Conservation (phyloP, 106 monocot species). For the Dendrobium chrysotoxum region DNA sequence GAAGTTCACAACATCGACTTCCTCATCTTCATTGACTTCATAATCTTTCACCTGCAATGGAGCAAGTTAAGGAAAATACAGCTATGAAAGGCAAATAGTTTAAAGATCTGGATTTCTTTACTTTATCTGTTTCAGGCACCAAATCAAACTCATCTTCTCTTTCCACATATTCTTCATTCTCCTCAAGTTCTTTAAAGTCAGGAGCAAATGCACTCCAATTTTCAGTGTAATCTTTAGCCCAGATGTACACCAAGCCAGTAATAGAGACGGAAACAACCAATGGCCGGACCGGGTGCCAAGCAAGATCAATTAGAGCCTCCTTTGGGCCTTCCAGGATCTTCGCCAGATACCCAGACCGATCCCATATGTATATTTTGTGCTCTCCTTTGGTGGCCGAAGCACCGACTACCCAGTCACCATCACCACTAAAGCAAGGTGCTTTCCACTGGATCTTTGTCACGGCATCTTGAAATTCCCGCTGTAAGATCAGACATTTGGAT, state of each 20-base stretch:
- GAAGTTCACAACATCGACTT: constrained; percentile 61
- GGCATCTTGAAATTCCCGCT: constrained; percentile 79
- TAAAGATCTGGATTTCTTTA: constrained; percentile 5
- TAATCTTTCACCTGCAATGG: constrained; percentile 61
- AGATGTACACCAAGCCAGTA: constrained; percentile 75
- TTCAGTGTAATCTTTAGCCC: constrained; percentile 96
- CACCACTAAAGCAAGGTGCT: constrained; percentile 97
- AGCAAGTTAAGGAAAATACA: constrained; percentile 4
- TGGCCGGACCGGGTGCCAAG: constrained; percentile 89
- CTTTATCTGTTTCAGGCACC: constrained; percentile 67
- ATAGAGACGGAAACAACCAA: constrained; percentile 86
- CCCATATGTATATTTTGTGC: constrained; percentile 95
- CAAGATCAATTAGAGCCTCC: constrained; percentile 88
- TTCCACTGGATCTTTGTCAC: constrained; percentile 97
- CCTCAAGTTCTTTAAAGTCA: constrained; percentile 95
- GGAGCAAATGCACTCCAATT: constrained; percentile 99
- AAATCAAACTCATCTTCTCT: constrained; percentile 95
- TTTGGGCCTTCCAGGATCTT: constrained; percentile 98
- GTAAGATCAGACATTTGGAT: constrained; percentile 49
- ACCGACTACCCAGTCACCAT: constrained; percentile 95
- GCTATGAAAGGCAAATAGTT: neutral
- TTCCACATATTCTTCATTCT: constrained; percentile 95
- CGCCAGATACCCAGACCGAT: constrained; percentile 72
- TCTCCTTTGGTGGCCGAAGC: constrained; percentile 95
- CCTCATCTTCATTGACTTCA: constrained; percentile 60